phyloP scores from a whole-genome alignment of 1,284 basidiomycete genomes.

The Cutaneotrichosporon curvatum region DNA sequence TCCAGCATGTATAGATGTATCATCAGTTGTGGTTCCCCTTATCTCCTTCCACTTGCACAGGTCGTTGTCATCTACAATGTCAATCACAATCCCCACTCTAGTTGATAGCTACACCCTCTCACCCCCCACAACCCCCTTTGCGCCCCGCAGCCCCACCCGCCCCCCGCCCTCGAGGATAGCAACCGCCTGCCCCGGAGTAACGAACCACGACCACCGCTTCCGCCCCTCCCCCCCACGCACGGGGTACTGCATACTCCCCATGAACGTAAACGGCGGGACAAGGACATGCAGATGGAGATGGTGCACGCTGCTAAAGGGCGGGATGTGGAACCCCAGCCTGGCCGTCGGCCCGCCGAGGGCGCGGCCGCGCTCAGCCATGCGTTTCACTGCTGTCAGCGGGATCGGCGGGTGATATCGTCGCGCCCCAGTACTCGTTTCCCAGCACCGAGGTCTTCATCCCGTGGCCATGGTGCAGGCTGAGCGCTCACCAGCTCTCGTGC shows the following conservation, averaged over 20 bases:
- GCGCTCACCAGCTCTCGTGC: no score
- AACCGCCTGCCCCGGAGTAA: slow-evolving; percentile 58
- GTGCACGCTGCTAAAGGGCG: slow-evolving; percentile 69
- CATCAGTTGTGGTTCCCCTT: no score
- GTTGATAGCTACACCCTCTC: no score
- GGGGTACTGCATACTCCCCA: slow-evolving; percentile 56
- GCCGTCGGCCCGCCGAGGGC: slow-evolving; percentile 33
- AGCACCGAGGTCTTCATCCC: no score
- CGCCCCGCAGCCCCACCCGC: slow-evolving; percentile 48
- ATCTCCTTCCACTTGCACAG: no score
- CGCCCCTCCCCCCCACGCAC: slow-evolving; percentile 35
- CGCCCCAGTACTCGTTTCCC: no score
- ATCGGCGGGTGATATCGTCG: no score
- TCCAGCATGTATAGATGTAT: no score
- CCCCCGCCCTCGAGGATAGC: slow-evolving; percentile 56
- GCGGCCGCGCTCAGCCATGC: slow-evolving; percentile 59
- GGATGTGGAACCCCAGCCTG: slow-evolving; percentile 73
- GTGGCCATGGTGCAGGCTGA: no score
- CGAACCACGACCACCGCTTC: slow-evolving; percentile 76
- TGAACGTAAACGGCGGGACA: slow-evolving; percentile 57
- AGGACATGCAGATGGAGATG: slow-evolving; percentile 77
- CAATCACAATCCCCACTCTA: no score
- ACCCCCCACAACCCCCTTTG: no score
- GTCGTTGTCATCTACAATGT: no score
- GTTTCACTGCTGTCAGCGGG: slow-evolving; percentile 49